These are phyloP conservation scores for Cerrena zonata DNA, from an alignment of 1,284 basidiomycete genomes.

Conservation along the genomic window DNA sequence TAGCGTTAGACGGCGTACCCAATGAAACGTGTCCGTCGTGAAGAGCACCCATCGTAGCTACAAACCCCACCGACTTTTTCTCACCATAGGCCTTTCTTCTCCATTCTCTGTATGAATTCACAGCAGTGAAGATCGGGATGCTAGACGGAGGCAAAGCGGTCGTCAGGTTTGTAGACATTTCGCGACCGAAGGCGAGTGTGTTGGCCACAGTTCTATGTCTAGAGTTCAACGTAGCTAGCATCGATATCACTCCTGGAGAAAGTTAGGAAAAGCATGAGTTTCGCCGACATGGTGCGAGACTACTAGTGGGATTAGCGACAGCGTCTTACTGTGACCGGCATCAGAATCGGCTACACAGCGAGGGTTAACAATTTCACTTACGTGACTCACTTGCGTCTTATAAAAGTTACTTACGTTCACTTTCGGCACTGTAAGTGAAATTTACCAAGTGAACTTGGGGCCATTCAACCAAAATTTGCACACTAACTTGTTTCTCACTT, in stretches of 20 bases:
- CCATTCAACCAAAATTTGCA: too few species aligned
- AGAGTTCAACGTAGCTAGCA: neutral
- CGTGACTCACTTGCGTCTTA: too few species aligned
- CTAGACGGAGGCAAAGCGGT: conserved; percentile 37
- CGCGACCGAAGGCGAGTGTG: neutral
- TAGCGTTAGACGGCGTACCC: conserved; percentile 43
- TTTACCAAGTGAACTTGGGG: too few species aligned
- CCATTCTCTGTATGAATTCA: conserved; percentile 75
- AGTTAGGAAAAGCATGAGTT: neutral
- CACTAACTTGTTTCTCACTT: too few species aligned
- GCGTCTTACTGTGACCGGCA: too few species aligned
- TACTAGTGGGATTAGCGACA: too few species aligned
- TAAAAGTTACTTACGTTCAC: too few species aligned
- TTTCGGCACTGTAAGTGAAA: too few species aligned
- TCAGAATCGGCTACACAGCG: too few species aligned
- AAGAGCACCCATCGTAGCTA: conserved; percentile 95
- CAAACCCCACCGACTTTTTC: conserved; percentile 77
- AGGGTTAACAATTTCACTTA: too few species aligned
- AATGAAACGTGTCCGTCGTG: conserved; percentile 90
- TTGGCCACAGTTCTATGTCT: neutral
- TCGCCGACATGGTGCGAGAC: neutral
- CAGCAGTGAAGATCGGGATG: conserved; percentile 75
- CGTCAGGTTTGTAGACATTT: conserved; percentile 15
- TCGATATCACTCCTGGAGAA: neutral
- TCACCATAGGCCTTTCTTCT: conserved; percentile 55